Percentiles rank a stretch among this genome's conserved stretches.
phyloP scores from a whole-genome alignment of 163 green algal species.

The Chloromonas sp. region DNA sequence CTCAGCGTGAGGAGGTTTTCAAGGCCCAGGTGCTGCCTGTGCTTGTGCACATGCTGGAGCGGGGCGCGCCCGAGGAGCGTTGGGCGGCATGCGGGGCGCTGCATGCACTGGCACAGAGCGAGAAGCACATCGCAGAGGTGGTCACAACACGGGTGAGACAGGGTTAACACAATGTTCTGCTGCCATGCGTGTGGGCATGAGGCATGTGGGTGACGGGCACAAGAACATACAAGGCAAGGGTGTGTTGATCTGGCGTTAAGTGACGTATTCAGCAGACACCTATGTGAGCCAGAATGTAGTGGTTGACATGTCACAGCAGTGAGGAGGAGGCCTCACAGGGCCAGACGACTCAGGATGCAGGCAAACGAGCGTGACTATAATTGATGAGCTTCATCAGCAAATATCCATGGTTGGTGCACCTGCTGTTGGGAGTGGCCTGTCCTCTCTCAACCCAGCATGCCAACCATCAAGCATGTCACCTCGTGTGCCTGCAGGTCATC shows the following conservation, averaged over 20 bases:
- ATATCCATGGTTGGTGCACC: too few species aligned
- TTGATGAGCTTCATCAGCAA: too few species aligned
- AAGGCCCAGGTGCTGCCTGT: conserved; percentile 21
- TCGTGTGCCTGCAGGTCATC: conserved; percentile 21
- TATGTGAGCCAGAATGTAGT: background rate
- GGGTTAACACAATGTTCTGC: too few species aligned
- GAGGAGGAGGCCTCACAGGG: too few species aligned
- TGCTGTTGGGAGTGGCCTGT: too few species aligned
- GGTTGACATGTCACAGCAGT: too few species aligned
- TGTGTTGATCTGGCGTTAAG: background rate
- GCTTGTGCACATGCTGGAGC: conserved; percentile 32
- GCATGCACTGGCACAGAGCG: conserved; percentile 19
- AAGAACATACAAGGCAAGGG: background rate
- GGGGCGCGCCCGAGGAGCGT: conserved; percentile 20
- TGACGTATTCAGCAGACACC: background rate
- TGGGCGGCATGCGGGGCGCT: conserved; percentile 38
- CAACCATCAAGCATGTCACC: too few species aligned
- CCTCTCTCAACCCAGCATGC: too few species aligned
- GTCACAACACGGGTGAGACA: conserved; percentile 23
- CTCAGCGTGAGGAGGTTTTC: conserved; percentile 46
- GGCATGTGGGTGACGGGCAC: too few species aligned
- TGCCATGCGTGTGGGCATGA: too few species aligned
- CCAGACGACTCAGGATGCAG: too few species aligned
- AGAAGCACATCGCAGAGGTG: conserved; percentile 35
- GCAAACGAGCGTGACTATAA: too few species aligned